Evolutionary conservation across 495 filamentous ascomycete species (phyloP), one percentile per base, ranked within the genome.

Genomic region (Lentithecium fluviatile): DNA sequence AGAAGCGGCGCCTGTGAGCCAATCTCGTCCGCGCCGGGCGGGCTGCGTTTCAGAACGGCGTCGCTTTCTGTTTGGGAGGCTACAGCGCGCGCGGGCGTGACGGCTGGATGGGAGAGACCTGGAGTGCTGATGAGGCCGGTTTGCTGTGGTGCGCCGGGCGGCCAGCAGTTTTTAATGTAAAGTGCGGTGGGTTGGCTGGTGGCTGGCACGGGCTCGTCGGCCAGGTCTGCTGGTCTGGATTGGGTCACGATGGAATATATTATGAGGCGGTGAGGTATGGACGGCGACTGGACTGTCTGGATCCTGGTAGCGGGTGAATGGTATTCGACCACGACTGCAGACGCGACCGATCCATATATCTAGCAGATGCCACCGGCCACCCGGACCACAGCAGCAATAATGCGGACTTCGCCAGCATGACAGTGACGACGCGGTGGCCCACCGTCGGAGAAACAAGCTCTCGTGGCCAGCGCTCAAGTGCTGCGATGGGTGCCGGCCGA

Each of bases 361-460:
- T 67, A 45, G 52, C 57, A 47, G 46, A 50, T 48, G 47, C 55
- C 36, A 32, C 48, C 50, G 62, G 64, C 64, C 63, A 65, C 58
- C 49, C 26, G 17, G 32, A 37, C 17, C 26, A 32, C 37, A 26
- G 43, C 42, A 32, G n/a, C 37, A 15, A 42, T 3, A 32, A 52
- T 37, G 56, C 56, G 57, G 57, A 52, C 58, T 56, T 54, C 42
- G 58, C 52, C 63, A 61, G 52, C 64, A 58, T 56, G 62, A 40
- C 26, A 48, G 51, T 56, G 50, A 60, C 56, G 56, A 56, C 32
- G 53, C 47, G 43, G 25, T 12, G 52, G 26, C 38, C 21, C 37
- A 45, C 38, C 45, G 32, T 15, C 52, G n/a, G 23, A 42, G 19
- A 43, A 50, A 51, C 59, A 32, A 13, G 49, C 8, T 17, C 32